Conservation (phyloP, 2,329 filamentous ascomycete genomes). For the Aureobasidium sp. region DNA sequence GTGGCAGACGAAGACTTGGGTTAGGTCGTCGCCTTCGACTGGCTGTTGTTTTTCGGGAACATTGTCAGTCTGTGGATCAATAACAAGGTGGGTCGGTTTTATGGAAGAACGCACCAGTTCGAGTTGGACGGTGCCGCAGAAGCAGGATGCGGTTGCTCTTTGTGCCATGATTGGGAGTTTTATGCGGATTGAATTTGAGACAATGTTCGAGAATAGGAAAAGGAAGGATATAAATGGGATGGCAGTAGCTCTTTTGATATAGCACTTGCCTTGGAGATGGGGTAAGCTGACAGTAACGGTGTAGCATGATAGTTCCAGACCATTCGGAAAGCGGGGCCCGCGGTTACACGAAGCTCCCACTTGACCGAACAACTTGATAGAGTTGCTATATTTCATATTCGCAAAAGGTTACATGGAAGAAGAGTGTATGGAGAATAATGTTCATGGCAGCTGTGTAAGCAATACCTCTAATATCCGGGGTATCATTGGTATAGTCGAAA, state of each 20-base stretch:
- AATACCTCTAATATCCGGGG: background rate
- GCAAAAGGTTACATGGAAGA: background rate
- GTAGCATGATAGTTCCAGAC: background rate
- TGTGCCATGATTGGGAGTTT: background rate
- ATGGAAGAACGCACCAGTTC: conserved; percentile 36
- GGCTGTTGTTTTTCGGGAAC: background rate
- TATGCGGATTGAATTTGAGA: background rate
- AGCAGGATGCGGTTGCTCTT: conserved; percentile 49
- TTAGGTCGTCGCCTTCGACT: conserved; percentile 35
- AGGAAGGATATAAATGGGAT: background rate
- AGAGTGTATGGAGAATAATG: background rate
- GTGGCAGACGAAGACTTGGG: conserved; percentile 50
- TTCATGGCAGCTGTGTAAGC: background rate
- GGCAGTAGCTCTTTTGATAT: background rate
- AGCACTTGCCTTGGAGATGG: background rate
- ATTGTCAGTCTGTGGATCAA: too few species aligned
- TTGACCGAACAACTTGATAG: background rate
- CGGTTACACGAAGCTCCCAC: background rate
- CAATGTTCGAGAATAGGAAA: background rate
- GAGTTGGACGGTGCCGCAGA: conserved; percentile 49
- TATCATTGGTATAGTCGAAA: background rate
- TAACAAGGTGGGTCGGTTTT: background rate
- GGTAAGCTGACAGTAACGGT: background rate
- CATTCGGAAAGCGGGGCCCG: background rate
- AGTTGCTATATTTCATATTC: background rate